Base-by-base conservation (phyloP, 1,284 basidiomycete genomes). In the Entoloma clypeatum region DNA sequence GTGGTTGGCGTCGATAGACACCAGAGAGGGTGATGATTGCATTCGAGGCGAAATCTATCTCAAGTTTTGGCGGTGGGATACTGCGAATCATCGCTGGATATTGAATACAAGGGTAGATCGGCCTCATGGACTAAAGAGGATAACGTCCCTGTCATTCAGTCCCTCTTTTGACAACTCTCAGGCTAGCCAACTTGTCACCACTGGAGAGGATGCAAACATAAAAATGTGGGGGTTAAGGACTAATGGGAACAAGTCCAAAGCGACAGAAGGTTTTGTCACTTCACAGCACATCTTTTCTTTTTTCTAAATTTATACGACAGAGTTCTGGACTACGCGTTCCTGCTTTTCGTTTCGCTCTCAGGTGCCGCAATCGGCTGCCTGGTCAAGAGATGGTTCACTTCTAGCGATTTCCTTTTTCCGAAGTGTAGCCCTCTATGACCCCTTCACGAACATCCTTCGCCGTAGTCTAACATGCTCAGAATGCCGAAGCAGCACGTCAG, bases 1-100 rank as follows among this genome's bases (percentile, higher is more conserved):
- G 37, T 98, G 95, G 94, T 84, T 99, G 82, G 92, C 92, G 1
- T 96, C 95, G 0, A 65, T 93, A 26, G 95, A 99, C 62, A 68
- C 68, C 23, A 78, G 93, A 44, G 75, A 80, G 45, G 80, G 76
- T 10, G 79, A 85, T 32, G 78, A 77, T 13, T 67, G 69, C 16
- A 77, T 83, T 52, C 73, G 71, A 39, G 63, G 71, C 7, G 89
- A 93, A 55, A 72, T 85, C 16, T 85, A 86, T 55, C 74, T 99
- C 52, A 98, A 98, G 66, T 67, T 97, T 30, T 99, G 95, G 95
- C 69, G 68, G 45, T 95, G 92, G 89, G 79, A 85, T 63, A 58
- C 65, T 50, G 79, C 70, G 48, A 60, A 63, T 19, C 61, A 67
- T 14, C 65, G 60, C 33, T 87, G 76, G 92, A 81, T 69, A 77